phyloP scores from a whole-genome alignment of 345 rosid species.

The Balakata baccata region DNA sequence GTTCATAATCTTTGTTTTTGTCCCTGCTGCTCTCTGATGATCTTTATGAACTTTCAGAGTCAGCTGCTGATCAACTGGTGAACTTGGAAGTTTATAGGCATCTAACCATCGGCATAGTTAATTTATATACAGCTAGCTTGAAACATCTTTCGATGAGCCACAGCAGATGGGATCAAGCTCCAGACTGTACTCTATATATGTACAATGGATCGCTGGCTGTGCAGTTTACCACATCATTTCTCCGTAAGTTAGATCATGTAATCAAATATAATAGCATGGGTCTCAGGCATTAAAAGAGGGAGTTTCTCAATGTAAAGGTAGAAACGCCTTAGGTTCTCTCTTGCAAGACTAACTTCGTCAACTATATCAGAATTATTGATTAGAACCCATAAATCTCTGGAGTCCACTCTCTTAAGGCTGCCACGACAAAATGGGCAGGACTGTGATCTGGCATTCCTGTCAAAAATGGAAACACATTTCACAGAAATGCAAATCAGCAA shows the following conservation, averaged over 20 bases:
- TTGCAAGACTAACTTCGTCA: conserved; percentile 43
- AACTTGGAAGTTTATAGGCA: background rate
- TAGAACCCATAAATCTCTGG: conserved; percentile 60
- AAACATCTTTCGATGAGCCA: conserved; percentile 17
- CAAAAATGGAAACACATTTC: background rate
- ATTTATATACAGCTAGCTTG: conserved; percentile 24
- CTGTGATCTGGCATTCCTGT: conserved; percentile 60
- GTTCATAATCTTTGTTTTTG: conserved; percentile 4
- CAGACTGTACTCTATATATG: conserved; percentile 22
- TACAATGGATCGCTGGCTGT: conserved; percentile 23
- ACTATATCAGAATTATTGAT: conserved; percentile 37
- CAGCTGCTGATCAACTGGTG: conserved; percentile 2
- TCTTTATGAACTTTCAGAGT: conserved; percentile 2
- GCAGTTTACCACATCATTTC: conserved; percentile 6
- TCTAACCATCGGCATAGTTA: conserved; percentile 14
- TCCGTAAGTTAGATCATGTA: conserved; percentile 55
- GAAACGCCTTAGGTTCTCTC: conserved; percentile 50
- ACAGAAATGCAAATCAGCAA: background rate
- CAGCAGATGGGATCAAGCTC: conserved; percentile 15
- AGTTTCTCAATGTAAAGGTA: conserved; percentile 52
- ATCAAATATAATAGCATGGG: conserved; percentile 41
- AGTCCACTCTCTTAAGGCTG: conserved; percentile 48
- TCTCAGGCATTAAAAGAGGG: conserved; percentile 41
- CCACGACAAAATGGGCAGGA: conserved; percentile 75
- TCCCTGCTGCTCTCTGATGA: background rate